Base-by-base conservation (phyloP, 306 rosid genomes). In the Lotus japonicus region DNA sequence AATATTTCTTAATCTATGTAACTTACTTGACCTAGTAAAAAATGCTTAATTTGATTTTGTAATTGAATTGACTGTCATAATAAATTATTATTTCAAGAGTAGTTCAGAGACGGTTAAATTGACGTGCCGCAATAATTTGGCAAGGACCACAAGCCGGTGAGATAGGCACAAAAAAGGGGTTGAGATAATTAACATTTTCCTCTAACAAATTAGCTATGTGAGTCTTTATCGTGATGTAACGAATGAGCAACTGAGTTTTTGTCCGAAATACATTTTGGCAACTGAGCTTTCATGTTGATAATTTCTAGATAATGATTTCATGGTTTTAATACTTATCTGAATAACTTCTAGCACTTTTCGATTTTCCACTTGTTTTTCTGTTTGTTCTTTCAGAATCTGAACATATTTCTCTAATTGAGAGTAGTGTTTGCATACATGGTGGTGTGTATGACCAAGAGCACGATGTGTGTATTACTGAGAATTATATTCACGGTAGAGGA, bases 211-310 rank as follows among this genome's bases (percentile, higher is more conserved):
- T 28, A 51, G 13, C 57, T 1, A 6, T 16, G 26, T 15, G n/a
- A 21, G 43, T 26, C 57, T 28, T 73, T 55, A 41, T 19, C 19
- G 43, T 43, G 31, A 65, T 62, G 63, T 7, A 35, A 4, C 1
- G 4, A 28, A 33, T 17, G 13, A 44, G 35, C 55, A 17, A 38
- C 57, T 43, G 43, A 43, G 53, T 12, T 58, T 9, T 43, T 51
- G 58, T 64, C 71, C 61, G 59, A n/a, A n/a, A 51, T 12, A 8
- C 18, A 4, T 28, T 77, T 70, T n/a, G 53, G 9, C 70, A 35
- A 69, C 77, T 35, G 71, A 72, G 79, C 82, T 82, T 79, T 83
- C 84, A 65, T 44, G 70, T 57, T 58, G 81, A 67, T 83, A 75
- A 72, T 72, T 76, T 58, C 84, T 21, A 79, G 10, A 42, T 42